A percentile compares a stretch with the other conserved stretches of the same genome.
phyloP scores from a whole-genome alignment of 1,284 basidiomycete genomes.

The Ganoderma sinense region DNA sequence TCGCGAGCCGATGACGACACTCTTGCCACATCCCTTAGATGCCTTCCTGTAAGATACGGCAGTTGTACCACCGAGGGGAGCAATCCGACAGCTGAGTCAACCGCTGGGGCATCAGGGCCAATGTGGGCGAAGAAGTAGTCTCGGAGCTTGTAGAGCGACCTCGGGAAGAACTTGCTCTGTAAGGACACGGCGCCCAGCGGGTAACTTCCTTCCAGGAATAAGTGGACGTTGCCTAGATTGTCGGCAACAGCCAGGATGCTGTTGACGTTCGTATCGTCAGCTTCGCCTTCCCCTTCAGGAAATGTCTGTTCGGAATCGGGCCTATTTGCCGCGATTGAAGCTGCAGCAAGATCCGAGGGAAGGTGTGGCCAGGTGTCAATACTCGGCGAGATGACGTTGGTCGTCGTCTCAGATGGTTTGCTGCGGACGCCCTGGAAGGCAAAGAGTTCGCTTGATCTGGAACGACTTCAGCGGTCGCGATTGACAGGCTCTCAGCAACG shows the following conservation, averaged over 20 bases:
- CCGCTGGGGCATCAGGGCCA: constrained; percentile 29
- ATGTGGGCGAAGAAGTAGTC: constrained; percentile 53
- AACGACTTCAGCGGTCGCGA: constrained; percentile 3
- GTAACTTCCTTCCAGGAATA: constrained; percentile 83
- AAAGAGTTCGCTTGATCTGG: constrained; percentile 77
- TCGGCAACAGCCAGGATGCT: constrained; percentile 72
- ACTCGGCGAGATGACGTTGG: constrained; percentile 56
- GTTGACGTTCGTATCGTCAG: constrained; percentile 62
- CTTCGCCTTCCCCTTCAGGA: constrained; percentile 52
- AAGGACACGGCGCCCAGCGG: constrained; percentile 70
- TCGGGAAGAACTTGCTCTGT: constrained; percentile 45
- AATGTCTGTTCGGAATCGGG: constrained; percentile 44
- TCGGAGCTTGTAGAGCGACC: constrained; percentile 60
- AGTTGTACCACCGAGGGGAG: constrained; percentile 58
- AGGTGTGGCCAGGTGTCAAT: constrained; percentile 76
- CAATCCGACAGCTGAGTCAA: constrained; percentile 39
- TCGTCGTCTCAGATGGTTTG: constrained; percentile 49
- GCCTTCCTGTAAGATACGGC: constrained; percentile 63
- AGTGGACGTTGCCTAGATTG: constrained; percentile 61
- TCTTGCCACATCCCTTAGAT: constrained; percentile 71
- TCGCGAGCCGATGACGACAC: constrained; percentile 76
- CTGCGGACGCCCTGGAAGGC: constrained; percentile 76
- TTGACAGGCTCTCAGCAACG: neutral
- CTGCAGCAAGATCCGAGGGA: constrained; percentile 56
- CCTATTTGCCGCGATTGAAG: constrained; percentile 59